Conservation (phyloP, 2,329 filamentous ascomycete species). For the Nemania serpens region DNA sequence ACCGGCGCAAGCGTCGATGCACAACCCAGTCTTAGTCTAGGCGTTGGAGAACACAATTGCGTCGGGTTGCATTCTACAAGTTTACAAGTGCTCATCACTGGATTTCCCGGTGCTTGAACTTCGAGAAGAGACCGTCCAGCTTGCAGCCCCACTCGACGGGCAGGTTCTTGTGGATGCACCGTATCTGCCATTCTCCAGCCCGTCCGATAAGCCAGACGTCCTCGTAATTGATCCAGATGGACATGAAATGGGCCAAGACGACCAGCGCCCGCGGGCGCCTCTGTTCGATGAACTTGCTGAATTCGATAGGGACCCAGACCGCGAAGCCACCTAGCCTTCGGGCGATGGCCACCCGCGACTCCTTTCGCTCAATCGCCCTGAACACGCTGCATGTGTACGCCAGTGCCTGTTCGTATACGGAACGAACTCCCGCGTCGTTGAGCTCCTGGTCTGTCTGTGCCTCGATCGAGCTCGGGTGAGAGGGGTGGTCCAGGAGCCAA, state of each 20-base stretch:
- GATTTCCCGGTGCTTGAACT: constrained; percentile 33
- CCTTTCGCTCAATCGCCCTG: constrained; percentile 37
- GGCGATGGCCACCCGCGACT: constrained; percentile 40
- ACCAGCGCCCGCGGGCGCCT: constrained; percentile 45
- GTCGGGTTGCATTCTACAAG: not conserved
- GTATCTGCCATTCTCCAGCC: constrained; percentile 44
- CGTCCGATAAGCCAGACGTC: constrained; percentile 45
- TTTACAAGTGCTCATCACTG: not conserved
- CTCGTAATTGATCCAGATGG: constrained; percentile 44
- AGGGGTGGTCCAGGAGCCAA: constrained; percentile 44
- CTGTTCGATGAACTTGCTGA: constrained; percentile 43
- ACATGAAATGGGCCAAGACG: constrained; percentile 46
- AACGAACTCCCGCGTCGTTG: constrained; percentile 36
- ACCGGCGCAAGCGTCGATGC: too few relatives aligned
- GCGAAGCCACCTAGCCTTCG: constrained; percentile 45
- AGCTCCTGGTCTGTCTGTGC: constrained; percentile 39
- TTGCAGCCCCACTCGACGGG: constrained; percentile 44
- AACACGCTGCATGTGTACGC: constrained; percentile 44
- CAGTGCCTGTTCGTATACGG: constrained; percentile 42
- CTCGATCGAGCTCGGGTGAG: constrained; percentile 30
- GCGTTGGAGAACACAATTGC: not conserved
- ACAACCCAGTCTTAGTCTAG: not conserved
- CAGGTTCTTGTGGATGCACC: constrained; percentile 43
- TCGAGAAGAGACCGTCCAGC: constrained; percentile 41
- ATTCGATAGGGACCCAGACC: constrained; percentile 43